These are phyloP conservation scores for Tricholoma furcatifolium DNA, from an alignment of 768 basidiomycete species.

Conservation along the genomic window DNA sequence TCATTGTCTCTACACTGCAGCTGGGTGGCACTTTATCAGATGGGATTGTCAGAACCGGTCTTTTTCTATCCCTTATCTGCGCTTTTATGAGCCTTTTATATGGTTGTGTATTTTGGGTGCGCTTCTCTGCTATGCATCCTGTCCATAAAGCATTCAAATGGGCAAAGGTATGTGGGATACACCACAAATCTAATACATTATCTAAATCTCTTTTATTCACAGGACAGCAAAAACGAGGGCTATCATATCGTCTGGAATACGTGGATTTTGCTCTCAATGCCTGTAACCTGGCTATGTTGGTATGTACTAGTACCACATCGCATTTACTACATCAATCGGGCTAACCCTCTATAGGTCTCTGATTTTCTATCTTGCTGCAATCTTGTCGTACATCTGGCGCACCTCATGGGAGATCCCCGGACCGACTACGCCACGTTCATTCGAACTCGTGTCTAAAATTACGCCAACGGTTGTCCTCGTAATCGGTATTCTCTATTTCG, in stretches of 20 bases:
- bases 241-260: slow-evolving; percentile 46
- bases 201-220: background rate
- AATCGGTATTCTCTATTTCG: slow-evolving; percentile 60
- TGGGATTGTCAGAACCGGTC: slow-evolving; percentile 57
- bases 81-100: slow-evolving; percentile 72
- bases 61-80: slow-evolving; percentile 61
- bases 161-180: slow-evolving; percentile 31
- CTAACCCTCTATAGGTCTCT: too few relatives aligned
- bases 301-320: too few relatives aligned
- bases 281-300: slow-evolving; percentile 71
- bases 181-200: background rate
- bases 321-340: too few relatives aligned
- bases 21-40: slow-evolving; percentile 48
- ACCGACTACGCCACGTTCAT: too few relatives aligned
- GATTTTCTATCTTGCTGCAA: slow-evolving; percentile 58
- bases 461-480: slow-evolving; percentile 49
- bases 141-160: slow-evolving; percentile 70
- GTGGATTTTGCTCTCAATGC: slow-evolving; percentile 62
- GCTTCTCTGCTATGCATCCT: slow-evolving; percentile 68
- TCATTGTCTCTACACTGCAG: slow-evolving; percentile 70
- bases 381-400: slow-evolving; percentile 70
- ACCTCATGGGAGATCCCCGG: too few relatives aligned
- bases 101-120: slow-evolving; percentile 70
- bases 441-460: slow-evolving; percentile 51
- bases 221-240: slow-evolving; percentile 12